Evolutionary conservation across 2,329 filamentous ascomycete species (phyloP).

Genomic region (Botryotinia convoluta): DNA sequence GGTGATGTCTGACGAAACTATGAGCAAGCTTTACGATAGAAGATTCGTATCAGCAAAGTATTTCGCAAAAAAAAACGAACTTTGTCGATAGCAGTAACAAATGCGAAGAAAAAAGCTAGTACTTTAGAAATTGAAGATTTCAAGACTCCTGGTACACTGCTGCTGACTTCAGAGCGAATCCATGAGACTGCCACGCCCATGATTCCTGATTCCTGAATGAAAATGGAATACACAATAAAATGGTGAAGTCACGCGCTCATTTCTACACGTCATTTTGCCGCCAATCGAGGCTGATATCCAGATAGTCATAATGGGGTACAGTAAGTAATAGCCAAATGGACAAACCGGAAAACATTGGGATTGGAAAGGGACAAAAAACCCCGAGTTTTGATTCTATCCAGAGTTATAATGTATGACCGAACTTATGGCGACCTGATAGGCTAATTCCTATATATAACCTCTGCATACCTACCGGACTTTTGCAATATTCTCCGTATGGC

Average conservation of each 20-base stretch:
- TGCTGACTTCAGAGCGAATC: neutral
- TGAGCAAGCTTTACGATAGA: neutral
- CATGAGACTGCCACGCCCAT: neutral
- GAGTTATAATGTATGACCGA: neutral
- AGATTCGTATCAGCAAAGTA: neutral
- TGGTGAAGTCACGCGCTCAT: neutral
- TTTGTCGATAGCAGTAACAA: neutral
- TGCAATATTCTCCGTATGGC: neutral
- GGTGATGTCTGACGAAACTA: neutral
- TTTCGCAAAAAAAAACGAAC: neutral
- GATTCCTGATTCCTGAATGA: neutral
- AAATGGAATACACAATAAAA: neutral
- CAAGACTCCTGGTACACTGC: too few relatives aligned
- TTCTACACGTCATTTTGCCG: neutral
- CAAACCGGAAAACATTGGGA: neutral
- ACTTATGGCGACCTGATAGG: neutral
- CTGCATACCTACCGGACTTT: neutral
- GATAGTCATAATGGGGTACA: neutral
- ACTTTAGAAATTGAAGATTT: neutral
- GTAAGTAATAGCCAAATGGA: neutral
- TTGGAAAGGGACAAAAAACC: neutral
- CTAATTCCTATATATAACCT: neutral
- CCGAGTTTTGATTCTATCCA: neutral
- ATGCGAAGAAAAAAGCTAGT: neutral
- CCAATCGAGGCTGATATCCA: neutral